Conservation (phyloP, 2,329 filamentous ascomycete genomes). For the Paraconiothyrium sp. region DNA sequence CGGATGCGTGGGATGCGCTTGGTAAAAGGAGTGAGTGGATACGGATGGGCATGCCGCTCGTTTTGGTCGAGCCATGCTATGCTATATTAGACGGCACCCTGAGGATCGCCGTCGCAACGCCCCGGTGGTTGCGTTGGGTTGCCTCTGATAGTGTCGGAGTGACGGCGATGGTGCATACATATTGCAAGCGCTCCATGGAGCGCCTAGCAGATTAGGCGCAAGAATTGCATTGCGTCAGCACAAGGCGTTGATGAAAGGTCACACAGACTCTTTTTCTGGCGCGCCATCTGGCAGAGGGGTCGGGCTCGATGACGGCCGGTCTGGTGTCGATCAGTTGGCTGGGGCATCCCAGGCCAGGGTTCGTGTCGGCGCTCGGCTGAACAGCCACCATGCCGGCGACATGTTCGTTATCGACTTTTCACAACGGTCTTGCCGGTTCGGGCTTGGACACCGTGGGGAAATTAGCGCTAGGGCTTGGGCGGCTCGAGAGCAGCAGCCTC, state of each 20-base stretch:
- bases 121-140: constrained; percentile 2
- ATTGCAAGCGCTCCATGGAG: constrained; percentile 13
- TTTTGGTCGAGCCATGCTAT: constrained; percentile 10
- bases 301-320: constrained; percentile 12
- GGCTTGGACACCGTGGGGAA: constrained; percentile 45
- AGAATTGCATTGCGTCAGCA: constrained; percentile 37
- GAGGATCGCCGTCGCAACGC: constrained; percentile 16
- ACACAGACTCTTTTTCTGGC: constrained; percentile 36
- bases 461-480: constrained; percentile 19
- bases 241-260: constrained; percentile 27
- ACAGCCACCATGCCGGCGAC: constrained; percentile 46
- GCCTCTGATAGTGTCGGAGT: constrained; percentile 7
- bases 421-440: constrained; percentile 43
- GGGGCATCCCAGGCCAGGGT: constrained; percentile 34
- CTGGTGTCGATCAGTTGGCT: constrained; percentile 45
- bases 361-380: constrained; percentile 47
- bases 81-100: constrained; percentile 20
- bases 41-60: constrained; percentile 11
- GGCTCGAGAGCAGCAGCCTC: constrained; percentile 17
- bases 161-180: constrained; percentile 8
- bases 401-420: constrained; percentile 44
- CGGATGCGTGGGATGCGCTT: constrained; percentile 33
- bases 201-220: constrained; percentile 1
- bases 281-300: constrained; percentile 8
- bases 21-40: constrained; percentile 21